These are phyloP conservation scores for Hyaloscypha bicolor DNA, from an alignment of 495 filamentous ascomycete genomes.

Conservation along the genomic window DNA sequence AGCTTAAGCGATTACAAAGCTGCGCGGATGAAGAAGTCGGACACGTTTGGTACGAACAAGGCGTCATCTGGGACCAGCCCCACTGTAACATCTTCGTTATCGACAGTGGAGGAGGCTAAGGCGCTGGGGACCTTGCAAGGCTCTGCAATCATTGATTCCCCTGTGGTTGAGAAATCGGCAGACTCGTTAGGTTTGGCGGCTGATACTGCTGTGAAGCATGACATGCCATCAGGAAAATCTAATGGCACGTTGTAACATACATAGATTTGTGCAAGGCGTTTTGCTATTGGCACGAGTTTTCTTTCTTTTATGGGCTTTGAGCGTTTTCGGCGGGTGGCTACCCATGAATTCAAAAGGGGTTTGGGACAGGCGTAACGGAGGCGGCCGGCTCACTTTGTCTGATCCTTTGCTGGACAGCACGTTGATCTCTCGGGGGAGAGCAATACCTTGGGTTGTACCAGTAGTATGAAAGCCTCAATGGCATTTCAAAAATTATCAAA, in stretches of 20 bases:
- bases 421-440: neutral
- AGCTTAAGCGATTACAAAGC: slow-evolving; percentile 74
- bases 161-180: slow-evolving; percentile 20
- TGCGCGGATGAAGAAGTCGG: slow-evolving; percentile 50
- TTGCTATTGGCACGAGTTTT: neutral
- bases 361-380: slow-evolving; percentile 25
- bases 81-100: slow-evolving; percentile 18
- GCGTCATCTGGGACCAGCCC: slow-evolving; percentile 21
- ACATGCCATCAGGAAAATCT: slow-evolving; percentile 19
- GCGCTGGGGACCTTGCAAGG: slow-evolving; percentile 16
- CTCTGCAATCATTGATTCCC: slow-evolving; percentile 27
- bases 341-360: slow-evolving; percentile 22
- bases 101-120: slow-evolving; percentile 29
- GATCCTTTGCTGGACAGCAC: slow-evolving; percentile 14
- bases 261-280: slow-evolving; percentile 25
- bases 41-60: slow-evolving; percentile 23
- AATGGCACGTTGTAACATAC: slow-evolving; percentile 34
- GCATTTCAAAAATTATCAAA: slow-evolving; percentile 16
- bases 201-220: slow-evolving; percentile 17
- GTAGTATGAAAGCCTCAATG: slow-evolving; percentile 22
- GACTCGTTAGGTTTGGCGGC: slow-evolving; percentile 10
- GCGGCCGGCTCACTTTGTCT: slow-evolving; percentile 1
- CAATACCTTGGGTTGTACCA: slow-evolving; percentile 19
- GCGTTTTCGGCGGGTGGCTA: slow-evolving; percentile 13
- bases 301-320: slow-evolving; percentile 17